These are phyloP conservation scores for Gossypium anomalum DNA, from an alignment of 345 rosid species.

Conservation along the genomic window DNA sequence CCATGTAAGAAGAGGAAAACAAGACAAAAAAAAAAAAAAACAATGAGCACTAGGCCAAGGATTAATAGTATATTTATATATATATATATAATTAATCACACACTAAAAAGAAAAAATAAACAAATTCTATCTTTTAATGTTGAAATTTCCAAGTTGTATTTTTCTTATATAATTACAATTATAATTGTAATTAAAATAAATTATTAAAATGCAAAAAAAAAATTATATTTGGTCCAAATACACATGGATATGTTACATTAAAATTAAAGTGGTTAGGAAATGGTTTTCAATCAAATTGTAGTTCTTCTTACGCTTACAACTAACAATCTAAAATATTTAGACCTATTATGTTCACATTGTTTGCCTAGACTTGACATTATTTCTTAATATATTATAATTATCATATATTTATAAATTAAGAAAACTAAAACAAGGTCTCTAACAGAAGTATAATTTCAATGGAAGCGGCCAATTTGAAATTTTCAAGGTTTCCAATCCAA, in stretches of 20 bases:
- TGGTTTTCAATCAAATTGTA: neutral
- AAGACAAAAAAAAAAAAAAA: neutral
- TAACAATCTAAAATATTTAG: too few relatives aligned
- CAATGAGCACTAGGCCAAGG: neutral
- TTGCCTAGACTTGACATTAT: too few relatives aligned
- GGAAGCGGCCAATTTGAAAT: neutral
- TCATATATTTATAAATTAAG: too few relatives aligned
- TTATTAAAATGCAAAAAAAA: neutral
- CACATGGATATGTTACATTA: neutral
- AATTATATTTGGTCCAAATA: neutral
- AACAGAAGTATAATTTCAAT: neutral
- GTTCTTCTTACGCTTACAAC: too few relatives aligned
- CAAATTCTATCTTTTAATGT: neutral
- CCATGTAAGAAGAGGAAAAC: conserved; percentile 6
- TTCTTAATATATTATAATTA: too few relatives aligned
- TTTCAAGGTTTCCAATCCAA: conserved; percentile 1
- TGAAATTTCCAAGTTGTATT: neutral
- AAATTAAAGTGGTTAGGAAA: neutral
- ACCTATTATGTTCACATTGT: too few relatives aligned
- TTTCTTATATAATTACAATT: neutral
- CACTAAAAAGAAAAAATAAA: neutral
- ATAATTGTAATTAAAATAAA: neutral
- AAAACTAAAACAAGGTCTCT: too few relatives aligned
- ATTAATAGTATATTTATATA: neutral
- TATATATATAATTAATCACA: neutral